Base-by-base conservation (phyloP, 257 asterid genomes). In the Nicotiana benthamiana region DNA sequence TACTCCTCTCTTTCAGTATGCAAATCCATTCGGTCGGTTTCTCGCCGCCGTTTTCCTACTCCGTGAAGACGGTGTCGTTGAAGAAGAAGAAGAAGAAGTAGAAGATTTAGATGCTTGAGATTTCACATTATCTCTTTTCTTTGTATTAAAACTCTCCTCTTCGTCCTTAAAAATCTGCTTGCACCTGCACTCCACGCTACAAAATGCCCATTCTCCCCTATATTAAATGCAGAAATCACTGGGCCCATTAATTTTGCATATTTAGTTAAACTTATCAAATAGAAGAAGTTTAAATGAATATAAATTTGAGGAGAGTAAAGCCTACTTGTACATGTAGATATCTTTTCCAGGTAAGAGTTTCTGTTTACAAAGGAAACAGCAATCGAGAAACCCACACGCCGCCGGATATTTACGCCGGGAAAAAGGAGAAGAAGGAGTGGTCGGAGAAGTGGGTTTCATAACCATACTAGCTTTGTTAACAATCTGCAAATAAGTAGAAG, bases 281-380 rank as follows among this genome's bases (percentile, higher is more conserved):
- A 40, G 9, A 8, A 9, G 8, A 40, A 9, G 48, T 40, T 40
- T 9, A 1, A 0, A 40, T 40, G 2, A 40, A 7, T 40, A 40
- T 36, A 36, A 7, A 40, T 40, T 9, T 40, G 48, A 40, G 48
- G 12, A 40, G 48, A 9, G 12, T 40, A 40, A 8, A 40, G 12
- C 90, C 92, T 88, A 95, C 99, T 95, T 94, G 93, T 95, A 95
- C 98, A 95, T 95, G 85, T 90, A 95, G 90, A 93, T 94, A 83
- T 95, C 99, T 77, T 88, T 92, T 11, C 88, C 94, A 46, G 96
- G 94, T 85, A 84, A 80, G 81, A 95, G 94, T 66, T 88, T 93
- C 22, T 82, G 87, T 53, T 70, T 85, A 89, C 99, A 95, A 83
- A 93, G 96, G 80, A 82, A 95, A 80, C 99, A 95, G 24, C 32